Evolutionary conservation across 768 basidiomycete species (phyloP).

Genomic region (Termitomyces sp.): DNA sequence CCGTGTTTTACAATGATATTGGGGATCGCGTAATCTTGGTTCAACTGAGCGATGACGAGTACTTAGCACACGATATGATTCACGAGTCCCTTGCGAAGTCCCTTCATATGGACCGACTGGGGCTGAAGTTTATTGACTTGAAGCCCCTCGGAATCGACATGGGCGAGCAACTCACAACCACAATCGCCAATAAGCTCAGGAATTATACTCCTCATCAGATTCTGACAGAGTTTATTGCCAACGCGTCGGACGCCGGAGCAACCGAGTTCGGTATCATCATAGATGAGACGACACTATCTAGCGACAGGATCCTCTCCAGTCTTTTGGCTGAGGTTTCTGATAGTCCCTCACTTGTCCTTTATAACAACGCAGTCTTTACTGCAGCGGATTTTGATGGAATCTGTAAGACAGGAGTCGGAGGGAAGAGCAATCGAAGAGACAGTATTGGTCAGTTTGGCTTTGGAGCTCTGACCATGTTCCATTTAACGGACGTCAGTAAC

Average conservation of each 20-base stretch:
- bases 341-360: constrained; percentile 40
- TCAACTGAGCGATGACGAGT: constrained; percentile 11
- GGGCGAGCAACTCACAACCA: constrained; percentile 40
- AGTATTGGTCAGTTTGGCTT: constrained; percentile 53
- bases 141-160: constrained; percentile 33
- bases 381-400: constrained; percentile 47
- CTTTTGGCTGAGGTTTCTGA: constrained; percentile 33
- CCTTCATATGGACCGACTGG: constrained; percentile 33
- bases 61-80: constrained; percentile 32
- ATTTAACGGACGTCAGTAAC: constrained; percentile 45
- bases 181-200: constrained; percentile 40
- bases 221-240: constrained; percentile 51
- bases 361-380: constrained; percentile 43
- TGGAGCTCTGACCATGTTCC: constrained; percentile 52
- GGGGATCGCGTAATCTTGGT: constrained; percentile 29
- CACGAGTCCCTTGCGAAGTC: constrained; percentile 28
- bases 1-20: constrained; percentile 43
- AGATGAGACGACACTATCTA: constrained; percentile 26
- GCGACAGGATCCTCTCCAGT: constrained; percentile 28
- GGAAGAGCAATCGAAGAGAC: constrained; percentile 34
- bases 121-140: constrained; percentile 30
- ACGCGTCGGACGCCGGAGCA: constrained; percentile 50
- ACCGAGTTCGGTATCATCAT: constrained; percentile 40
- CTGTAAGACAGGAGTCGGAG: constrained; percentile 42
- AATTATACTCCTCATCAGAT: constrained; percentile 44